Base-by-base conservation (phyloP, 345 rosid species). In the Theobroma cacao region DNA sequence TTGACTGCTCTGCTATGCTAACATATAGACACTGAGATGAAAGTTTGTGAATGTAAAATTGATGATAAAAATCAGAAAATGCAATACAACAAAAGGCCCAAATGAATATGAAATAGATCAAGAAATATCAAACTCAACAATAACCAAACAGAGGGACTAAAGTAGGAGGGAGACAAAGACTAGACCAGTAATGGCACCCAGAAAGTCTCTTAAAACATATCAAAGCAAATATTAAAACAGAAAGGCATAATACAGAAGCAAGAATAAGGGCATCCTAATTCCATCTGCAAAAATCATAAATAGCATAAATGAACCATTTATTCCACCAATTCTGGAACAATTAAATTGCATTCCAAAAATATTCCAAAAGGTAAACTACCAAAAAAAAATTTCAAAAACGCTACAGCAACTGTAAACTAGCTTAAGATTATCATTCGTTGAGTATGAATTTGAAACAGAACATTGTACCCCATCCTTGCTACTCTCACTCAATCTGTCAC, bases 1-100 rank as follows among this genome's bases (percentile, higher is more conserved):
- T 87, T 40, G 92, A 89, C 75, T 90, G 85, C 79, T 90, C 94
- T 58, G 92, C 91, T 75, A 87, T 84, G 87, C 88, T 91, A 82
- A 92, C 87, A 77, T 77, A 77, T 59, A 93, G 86, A 82, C 98
- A 93, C 98, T 95, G 86, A 74, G 75, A 82, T 63, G 43, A 65
- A 80, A 80, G 74, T 78, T 83, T 77, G 70, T 38, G 47, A 80
- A 70, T 62, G 76, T 41, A 71, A 76, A 66, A 69, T 8, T 26
- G 62, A 66, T 75, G 40, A 65, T 63, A 38, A 75, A 53, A 53
- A 77, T 22, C 9, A 43, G 28, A 45, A 59, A 11, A 20, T 65
- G 11, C 43, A 48, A 34, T 34, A 33, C 53, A 70, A 18, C 5
- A 3, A 33, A 56, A 58, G 60, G 66, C 48, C 40, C 2, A 52